Evolutionary conservation across 176 grass and related monocot species (phyloP).

Genomic region (maize (Zea mays)): DNA sequence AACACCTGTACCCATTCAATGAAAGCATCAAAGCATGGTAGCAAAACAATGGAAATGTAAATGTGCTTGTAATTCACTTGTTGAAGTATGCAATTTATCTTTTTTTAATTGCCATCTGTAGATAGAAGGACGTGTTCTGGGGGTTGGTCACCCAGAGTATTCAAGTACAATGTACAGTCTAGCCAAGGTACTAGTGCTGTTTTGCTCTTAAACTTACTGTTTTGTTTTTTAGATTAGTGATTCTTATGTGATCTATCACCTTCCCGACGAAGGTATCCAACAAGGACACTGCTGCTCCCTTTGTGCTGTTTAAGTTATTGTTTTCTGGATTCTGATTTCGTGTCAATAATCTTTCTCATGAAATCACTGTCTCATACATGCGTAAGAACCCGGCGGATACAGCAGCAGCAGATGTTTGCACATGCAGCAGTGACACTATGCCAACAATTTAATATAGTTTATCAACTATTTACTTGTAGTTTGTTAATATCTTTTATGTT

Average conservation of each 20-base stretch:
- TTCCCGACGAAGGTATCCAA: not conserved
- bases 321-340: slow-evolving; percentile 13
- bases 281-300: not conserved
- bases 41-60: not conserved
- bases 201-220: slow-evolving; percentile 24
- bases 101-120: slow-evolving; percentile 41
- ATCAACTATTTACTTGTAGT: not conserved
- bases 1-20: not conserved
- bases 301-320: slow-evolving; percentile 4
- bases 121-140: slow-evolving; percentile 83
- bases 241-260: not conserved
- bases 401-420: not conserved
- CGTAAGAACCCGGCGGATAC: not conserved
- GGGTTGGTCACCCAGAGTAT: slow-evolving; percentile 70
- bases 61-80: slow-evolving; percentile 4
- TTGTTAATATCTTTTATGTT: slow-evolving; percentile 2
- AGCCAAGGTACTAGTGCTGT: slow-evolving; percentile 62
- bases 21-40: not conserved
- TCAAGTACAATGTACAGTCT: slow-evolving; percentile 82
- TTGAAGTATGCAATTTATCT: slow-evolving; percentile 15
- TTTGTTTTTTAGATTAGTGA: slow-evolving; percentile 2
- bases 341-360: not conserved
- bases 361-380: not conserved
- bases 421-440: not conserved
- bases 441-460: not conserved